Base-by-base conservation (phyloP, 495 filamentous ascomycete genomes). In the Cercophora scortea region DNA sequence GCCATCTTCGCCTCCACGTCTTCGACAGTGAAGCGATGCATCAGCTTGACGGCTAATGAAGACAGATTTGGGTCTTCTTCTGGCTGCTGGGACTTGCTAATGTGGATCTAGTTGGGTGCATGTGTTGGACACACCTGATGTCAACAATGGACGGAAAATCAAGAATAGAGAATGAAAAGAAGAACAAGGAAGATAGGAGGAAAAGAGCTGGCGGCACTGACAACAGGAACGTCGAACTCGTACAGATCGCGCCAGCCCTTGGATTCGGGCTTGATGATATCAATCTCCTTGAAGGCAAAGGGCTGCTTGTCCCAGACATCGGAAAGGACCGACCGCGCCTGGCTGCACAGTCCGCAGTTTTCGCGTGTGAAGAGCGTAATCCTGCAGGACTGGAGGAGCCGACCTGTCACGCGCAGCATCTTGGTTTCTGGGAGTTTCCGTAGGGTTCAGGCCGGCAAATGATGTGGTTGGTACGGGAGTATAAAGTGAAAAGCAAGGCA, bases 151-250 rank as follows among this genome's bases (percentile, higher is more conserved):
- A 51, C 34, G 47, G 15, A 18, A 17, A 9, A 33, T 19, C 17
- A 8, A 40, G 49, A 13, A n/a, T n/a, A n/a, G n/a, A n/a, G n/a
- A n/a, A n/a, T n/a, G n/a, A n/a, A n/a, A n/a, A 19, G 54, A 33
- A 49, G 35, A 15, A 13, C 5, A 15, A 16, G 8, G 11, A 10
- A 45, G 3, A 32, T 32, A 18, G n/a, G 25, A 32, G 43, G 47
- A 17, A 17, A 41, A 16, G 3, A 12, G 15, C 15, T 25, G 25
- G 25, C 25, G 25, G 38, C 15, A 60, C 79, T 53, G 68, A 88
- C 85, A 46, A 96, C 90, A 3, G 90, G 90, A 1, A 89, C 86
- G 62, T 96, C 90, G 63, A 94, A 92, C 19, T 94, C 90, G 62
- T 96, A 96, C 12, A 88, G 65, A 62, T 85, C 78, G 60, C 81